Conservation (phyloP, 2,329 filamentous ascomycete genomes). For the Nothophaeocryptopus gaeumannii region DNA sequence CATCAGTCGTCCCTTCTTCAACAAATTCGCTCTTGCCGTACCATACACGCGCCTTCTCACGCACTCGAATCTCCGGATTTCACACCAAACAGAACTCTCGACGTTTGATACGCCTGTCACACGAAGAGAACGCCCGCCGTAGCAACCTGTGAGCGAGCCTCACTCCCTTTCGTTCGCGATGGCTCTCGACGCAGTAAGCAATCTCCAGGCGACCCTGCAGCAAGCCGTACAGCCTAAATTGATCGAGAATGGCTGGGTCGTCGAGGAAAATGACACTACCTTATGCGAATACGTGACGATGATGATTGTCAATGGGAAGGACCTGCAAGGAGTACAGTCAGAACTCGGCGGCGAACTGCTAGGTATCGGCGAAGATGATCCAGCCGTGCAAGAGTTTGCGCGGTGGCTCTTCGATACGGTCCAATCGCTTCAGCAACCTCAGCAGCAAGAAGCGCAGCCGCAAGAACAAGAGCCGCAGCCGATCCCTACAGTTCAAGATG, state of each 20-base stretch:
- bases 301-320: constrained; percentile 95
- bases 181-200: constrained; percentile 69
- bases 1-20: no score
- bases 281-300: constrained; percentile 95
- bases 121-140: no score
- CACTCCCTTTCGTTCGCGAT: no score
- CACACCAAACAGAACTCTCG: no score
- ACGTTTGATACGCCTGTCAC: no score
- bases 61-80: no score
- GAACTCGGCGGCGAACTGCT: constrained; percentile 89
- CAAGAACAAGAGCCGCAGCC: constrained; percentile 22
- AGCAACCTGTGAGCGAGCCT: no score
- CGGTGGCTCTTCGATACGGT: constrained; percentile 93
- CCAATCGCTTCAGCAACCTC: constrained; percentile 56
- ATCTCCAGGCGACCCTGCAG: constrained; percentile 79
- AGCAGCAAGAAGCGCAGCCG: constrained; percentile 17
- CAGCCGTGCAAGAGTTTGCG: constrained; percentile 77
- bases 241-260: constrained; percentile 87
- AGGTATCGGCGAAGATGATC: constrained; percentile 76
- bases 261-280: constrained; percentile 74
- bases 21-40: no score
- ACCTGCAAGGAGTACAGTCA: constrained; percentile 79
- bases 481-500: constrained; percentile 52
- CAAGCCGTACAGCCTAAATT: constrained; percentile 84
- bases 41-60: no score